These are phyloP conservation scores for Chrysoporthe austroafricana DNA, from an alignment of 2,329 filamentous ascomycete genomes.

Conservation along the genomic window DNA sequence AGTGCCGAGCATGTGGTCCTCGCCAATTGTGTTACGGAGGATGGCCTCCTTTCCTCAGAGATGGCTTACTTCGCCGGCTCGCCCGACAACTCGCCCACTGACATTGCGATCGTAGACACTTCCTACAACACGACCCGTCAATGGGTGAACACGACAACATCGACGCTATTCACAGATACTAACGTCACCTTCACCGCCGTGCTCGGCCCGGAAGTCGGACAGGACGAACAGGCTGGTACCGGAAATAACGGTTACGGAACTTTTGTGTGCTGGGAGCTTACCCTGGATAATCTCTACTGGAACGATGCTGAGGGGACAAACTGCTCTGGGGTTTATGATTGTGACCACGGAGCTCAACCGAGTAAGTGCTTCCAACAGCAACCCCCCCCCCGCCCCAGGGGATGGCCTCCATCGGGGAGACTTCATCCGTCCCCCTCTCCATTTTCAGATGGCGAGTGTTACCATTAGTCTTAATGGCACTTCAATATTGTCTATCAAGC, in stretches of 20 bases:
- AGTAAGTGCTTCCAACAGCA: constrained; percentile 29
- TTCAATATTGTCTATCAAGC: background rate
- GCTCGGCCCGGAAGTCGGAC: constrained; percentile 35
- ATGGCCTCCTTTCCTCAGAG: constrained; percentile 36
- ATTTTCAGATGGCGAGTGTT: too few species aligned
- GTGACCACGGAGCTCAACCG: constrained; percentile 35
- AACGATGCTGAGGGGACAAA: constrained; percentile 32
- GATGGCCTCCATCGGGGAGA: too few species aligned
- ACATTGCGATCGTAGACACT: constrained; percentile 36
- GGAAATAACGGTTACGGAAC: constrained; percentile 38
- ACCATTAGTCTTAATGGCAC: too few species aligned
- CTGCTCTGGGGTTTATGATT: constrained; percentile 39
- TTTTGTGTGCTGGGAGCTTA: constrained; percentile 39
- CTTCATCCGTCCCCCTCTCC: too few species aligned
- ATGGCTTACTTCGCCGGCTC: constrained; percentile 37
- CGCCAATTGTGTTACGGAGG: constrained; percentile 36
- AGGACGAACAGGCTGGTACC: constrained; percentile 38
- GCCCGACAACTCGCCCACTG: constrained; percentile 32
- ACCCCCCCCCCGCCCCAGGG: too few species aligned
- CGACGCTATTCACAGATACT: constrained; percentile 36
- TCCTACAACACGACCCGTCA: constrained; percentile 32
- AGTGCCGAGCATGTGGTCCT: constrained; percentile 38
- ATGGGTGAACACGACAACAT: constrained; percentile 37
- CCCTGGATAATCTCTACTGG: constrained; percentile 34
- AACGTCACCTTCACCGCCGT: constrained; percentile 36